Percentiles rank a stretch among this genome's conserved stretches.
These are phyloP conservation scores for Penicillium psychrosexuale DNA, from an alignment of 2,329 filamentous ascomycete species.

Conservation along the genomic window DNA sequence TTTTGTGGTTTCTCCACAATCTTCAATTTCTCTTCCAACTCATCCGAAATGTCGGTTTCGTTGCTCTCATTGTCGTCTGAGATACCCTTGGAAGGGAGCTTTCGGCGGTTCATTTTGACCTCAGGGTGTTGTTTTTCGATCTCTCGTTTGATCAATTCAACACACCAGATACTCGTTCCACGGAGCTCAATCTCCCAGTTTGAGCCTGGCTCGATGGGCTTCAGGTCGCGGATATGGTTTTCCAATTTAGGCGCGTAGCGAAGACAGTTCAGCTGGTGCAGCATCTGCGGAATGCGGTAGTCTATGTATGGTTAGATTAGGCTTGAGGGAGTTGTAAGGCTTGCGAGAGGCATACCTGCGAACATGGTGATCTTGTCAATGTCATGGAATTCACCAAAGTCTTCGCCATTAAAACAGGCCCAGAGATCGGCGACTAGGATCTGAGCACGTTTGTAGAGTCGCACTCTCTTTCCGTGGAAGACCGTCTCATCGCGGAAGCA, in stretches of 20 bases:
- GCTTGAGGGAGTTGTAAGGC: not conserved
- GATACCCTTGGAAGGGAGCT: not conserved
- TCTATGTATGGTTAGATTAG: slow-evolving; percentile 49
- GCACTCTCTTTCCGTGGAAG: slow-evolving; percentile 72
- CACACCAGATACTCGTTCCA: slow-evolving; percentile 93
- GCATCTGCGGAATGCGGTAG: slow-evolving; percentile 92
- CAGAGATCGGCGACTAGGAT: slow-evolving; percentile 95
- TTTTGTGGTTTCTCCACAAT: slow-evolving; percentile 18
- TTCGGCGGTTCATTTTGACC: slow-evolving; percentile 41
- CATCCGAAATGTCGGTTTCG: slow-evolving; percentile 9
- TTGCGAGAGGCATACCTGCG: slow-evolving; percentile 53
- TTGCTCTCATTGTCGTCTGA: not conserved
- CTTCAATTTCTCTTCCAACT: slow-evolving; percentile 13
- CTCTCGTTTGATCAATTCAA: slow-evolving; percentile 81
- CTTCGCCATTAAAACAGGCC: slow-evolving; percentile 85
- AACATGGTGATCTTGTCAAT: slow-evolving; percentile 98
- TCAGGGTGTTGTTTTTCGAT: slow-evolving; percentile 72
- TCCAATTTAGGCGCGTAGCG: slow-evolving; percentile 80
- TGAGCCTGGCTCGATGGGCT: slow-evolving; percentile 67
- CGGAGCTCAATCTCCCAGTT: slow-evolving; percentile 83
- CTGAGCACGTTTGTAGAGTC: slow-evolving; percentile 89
- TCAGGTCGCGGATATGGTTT: slow-evolving; percentile 62
- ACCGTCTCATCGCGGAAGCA: slow-evolving; percentile 80
- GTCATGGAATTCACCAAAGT: slow-evolving; percentile 78
- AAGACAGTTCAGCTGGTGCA: slow-evolving; percentile 77